A percentile compares a stretch with the other conserved stretches of the same genome.
These are phyloP conservation scores for Endothia cerciana DNA, from an alignment of 2,329 filamentous ascomycete species.

Conservation along the genomic window DNA sequence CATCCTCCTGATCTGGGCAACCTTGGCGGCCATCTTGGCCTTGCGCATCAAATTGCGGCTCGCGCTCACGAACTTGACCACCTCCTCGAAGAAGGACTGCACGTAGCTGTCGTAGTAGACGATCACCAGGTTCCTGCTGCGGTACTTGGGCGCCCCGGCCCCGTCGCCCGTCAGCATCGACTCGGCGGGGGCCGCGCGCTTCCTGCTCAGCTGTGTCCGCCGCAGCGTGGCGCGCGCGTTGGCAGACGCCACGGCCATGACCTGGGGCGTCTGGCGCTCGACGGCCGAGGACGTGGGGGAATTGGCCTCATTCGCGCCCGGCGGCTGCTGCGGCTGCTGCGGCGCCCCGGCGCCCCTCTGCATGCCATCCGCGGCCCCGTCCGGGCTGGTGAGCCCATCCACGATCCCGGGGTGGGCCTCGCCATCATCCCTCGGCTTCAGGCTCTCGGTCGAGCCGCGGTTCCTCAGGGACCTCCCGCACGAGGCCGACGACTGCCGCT, in stretches of 20 bases:
- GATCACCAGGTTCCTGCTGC: conserved; percentile 75
- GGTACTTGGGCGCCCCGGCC: conserved; percentile 56
- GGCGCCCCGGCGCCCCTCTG: conserved; percentile 11
- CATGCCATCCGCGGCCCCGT: neutral
- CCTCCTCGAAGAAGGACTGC: conserved; percentile 78
- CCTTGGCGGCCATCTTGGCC: conserved; percentile 80
- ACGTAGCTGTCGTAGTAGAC: conserved; percentile 93
- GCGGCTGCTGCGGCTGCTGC: conserved; percentile 19
- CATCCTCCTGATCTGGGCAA: conserved; percentile 66
- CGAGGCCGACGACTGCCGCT: conserved; percentile 33
- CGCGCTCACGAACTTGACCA: conserved; percentile 80
- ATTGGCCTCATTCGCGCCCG: conserved; percentile 34
- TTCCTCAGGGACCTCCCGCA: conserved; percentile 34
- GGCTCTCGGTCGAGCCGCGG: conserved; percentile 35
- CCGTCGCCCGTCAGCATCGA: conserved; percentile 56
- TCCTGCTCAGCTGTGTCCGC: conserved; percentile 49
- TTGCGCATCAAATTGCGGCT: conserved; percentile 85
- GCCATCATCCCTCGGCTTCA: conserved; percentile 33
- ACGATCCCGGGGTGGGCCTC: conserved; percentile 22
- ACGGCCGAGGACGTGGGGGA: conserved; percentile 42
- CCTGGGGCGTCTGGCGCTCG: conserved; percentile 48
- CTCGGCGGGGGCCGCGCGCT: conserved; percentile 37
- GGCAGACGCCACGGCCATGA: conserved; percentile 49
- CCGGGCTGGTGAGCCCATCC: neutral
- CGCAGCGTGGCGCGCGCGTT: conserved; percentile 52